These are phyloP conservation scores for Solanum habrochaites DNA, from an alignment of 257 asterid genomes.

Conservation along the genomic window DNA sequence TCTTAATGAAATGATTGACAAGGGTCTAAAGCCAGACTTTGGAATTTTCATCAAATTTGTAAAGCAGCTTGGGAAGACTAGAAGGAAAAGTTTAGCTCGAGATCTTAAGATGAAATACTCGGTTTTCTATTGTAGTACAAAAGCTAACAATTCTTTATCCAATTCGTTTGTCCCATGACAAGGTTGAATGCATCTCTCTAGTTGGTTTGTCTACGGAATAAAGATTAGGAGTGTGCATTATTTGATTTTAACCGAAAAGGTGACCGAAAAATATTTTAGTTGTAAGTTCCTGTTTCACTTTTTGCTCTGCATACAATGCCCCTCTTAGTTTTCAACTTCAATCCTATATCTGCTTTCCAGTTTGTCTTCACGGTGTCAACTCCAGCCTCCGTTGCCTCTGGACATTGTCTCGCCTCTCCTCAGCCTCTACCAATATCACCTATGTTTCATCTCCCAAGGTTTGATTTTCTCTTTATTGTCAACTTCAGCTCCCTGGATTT, in stretches of 20 bases:
- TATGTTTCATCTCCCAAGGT: not conserved
- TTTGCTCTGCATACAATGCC: not conserved
- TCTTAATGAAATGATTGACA: slow-evolving; percentile 63
- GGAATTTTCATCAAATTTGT: slow-evolving; percentile 21
- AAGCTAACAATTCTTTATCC: not conserved
- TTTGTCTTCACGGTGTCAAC: not conserved
- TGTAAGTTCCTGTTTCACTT: not conserved
- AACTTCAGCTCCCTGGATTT: not conserved
- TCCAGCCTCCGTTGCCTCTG: not conserved
- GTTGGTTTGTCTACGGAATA: not conserved
- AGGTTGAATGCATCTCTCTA: not conserved
- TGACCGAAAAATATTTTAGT: not conserved
- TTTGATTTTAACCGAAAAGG: not conserved
- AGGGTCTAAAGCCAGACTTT: slow-evolving; percentile 51
- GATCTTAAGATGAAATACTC: slow-evolving; percentile 12
- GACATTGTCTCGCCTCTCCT: not conserved
- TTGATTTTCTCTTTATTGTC: not conserved
- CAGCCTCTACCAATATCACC: not conserved
- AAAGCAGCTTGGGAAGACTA: slow-evolving; percentile 28
- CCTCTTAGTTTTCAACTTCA: not conserved
- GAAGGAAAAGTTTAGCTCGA: slow-evolving; percentile 30
- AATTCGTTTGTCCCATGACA: not conserved
- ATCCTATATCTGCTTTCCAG: not conserved
- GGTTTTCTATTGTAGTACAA: not conserved
- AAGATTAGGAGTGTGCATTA: not conserved